phyloP scores from a whole-genome alignment of 108 stramenopile species.

The Fragilaria radians region DNA sequence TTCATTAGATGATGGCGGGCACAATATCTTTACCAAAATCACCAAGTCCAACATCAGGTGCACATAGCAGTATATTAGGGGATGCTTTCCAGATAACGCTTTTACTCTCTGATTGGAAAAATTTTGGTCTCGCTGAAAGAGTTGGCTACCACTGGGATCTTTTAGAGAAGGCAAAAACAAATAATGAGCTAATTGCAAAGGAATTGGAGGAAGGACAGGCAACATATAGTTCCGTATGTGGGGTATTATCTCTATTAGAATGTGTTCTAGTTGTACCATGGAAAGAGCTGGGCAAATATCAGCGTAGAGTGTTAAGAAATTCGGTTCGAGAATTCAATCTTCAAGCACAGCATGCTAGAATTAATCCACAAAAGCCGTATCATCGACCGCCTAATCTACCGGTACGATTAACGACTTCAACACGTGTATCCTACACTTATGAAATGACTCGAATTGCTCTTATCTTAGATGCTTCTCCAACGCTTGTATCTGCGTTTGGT shows the following conservation, averaged over 20 bases:
- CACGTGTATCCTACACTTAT: slow-evolving; percentile 67
- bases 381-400: slow-evolving; percentile 64
- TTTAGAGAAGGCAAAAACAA: slow-evolving; percentile 35
- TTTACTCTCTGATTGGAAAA: slow-evolving; percentile 52
- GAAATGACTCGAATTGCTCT: slow-evolving; percentile 76
- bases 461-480: slow-evolving; percentile 73
- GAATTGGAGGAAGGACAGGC: background rate
- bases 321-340: slow-evolving; percentile 51
- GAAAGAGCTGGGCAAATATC: slow-evolving; percentile 23
- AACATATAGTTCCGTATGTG: slow-evolving; percentile 29
- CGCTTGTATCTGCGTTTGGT: slow-evolving; percentile 56
- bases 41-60: too few species aligned
- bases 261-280: slow-evolving; percentile 31
- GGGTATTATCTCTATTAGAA: slow-evolving; percentile 60
- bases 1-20: too few species aligned
- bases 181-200: slow-evolving; percentile 13
- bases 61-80: too few species aligned
- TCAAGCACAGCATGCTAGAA: slow-evolving; percentile 29
- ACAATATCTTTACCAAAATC: too few species aligned
- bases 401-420: slow-evolving; percentile 46
- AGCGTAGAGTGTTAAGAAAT: slow-evolving; percentile 28
- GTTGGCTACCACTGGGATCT: slow-evolving; percentile 80
- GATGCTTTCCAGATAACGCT: slow-evolving; percentile 48
- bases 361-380: slow-evolving; percentile 19
- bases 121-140: slow-evolving; percentile 69